phyloP scores from a whole-genome alignment of 2,329 filamentous ascomycete species.

The Ceratocystis colombiana region DNA sequence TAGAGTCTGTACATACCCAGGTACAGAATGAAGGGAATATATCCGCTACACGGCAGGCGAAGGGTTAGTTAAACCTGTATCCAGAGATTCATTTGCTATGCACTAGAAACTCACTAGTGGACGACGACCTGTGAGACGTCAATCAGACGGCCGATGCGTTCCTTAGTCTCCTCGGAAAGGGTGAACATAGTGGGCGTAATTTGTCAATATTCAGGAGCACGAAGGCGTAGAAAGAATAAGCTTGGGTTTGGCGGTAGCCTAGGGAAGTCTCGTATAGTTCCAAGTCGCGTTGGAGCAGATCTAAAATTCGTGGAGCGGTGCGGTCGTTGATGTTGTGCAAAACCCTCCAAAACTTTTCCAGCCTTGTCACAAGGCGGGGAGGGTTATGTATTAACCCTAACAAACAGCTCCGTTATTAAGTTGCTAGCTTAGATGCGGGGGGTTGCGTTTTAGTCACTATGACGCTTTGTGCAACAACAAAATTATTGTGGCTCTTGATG shows the following conservation, averaged over 20 bases:
- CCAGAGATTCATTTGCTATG: background rate
- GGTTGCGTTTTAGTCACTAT: conserved; percentile 7
- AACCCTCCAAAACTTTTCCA: conserved; percentile 24
- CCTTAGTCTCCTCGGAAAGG: conserved; percentile 97
- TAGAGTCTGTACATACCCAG: conserved; percentile 54
- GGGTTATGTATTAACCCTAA: background rate
- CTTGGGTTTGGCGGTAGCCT: background rate
- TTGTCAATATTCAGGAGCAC: background rate
- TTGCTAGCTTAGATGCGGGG: conserved; percentile 1
- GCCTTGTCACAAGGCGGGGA: conserved; percentile 17
- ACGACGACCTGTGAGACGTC: conserved; percentile 87
- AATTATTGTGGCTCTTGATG: conserved; percentile 13
- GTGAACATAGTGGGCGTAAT: conserved; percentile 40
- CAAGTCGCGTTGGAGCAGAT: background rate
- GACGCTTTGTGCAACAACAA: conserved; percentile 24
- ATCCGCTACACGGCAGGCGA: conserved; percentile 53
- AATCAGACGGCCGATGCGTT: conserved; percentile 95
- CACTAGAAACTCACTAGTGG: conserved; percentile 65
- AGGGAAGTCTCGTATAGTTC: background rate
- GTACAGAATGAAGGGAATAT: conserved; percentile 92
- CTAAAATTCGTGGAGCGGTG: background rate
- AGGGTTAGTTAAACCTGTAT: background rate
- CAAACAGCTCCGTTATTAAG: background rate
- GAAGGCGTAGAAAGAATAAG: background rate
- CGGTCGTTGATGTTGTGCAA: background rate